These are phyloP conservation scores for Pholiota conissans DNA, from an alignment of 768 basidiomycete genomes.

Conservation along the genomic window DNA sequence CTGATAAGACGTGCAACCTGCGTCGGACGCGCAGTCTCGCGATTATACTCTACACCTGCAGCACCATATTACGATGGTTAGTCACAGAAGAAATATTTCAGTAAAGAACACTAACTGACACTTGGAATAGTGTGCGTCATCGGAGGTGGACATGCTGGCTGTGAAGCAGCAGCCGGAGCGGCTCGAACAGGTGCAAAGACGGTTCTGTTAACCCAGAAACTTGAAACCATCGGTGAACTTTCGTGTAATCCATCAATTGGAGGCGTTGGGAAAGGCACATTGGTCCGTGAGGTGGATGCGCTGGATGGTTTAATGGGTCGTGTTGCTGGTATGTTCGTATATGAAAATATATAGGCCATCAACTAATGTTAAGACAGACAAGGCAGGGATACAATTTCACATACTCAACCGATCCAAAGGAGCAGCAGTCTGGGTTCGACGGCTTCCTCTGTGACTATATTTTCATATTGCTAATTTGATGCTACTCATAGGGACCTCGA, in stretches of 20 bases:
- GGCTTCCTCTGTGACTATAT: neutral
- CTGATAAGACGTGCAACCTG: neutral
- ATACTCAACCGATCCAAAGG: slow-evolving; percentile 86
- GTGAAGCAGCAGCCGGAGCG: slow-evolving; percentile 86
- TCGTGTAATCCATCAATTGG: slow-evolving; percentile 94
- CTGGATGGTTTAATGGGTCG: slow-evolving; percentile 84
- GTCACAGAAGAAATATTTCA: neutral
- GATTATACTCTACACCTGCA: slow-evolving; percentile 3
- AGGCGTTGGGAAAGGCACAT: slow-evolving; percentile 88
- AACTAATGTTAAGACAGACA: slow-evolving; percentile 47
- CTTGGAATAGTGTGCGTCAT: slow-evolving; percentile 68
- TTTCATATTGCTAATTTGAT: neutral
- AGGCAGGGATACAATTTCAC: slow-evolving; percentile 87
- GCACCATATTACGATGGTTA: slow-evolving; percentile 16
- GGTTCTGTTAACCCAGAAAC: slow-evolving; percentile 76
- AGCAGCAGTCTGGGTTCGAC: slow-evolving; percentile 84
- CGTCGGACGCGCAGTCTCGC: neutral
- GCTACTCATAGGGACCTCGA: slow-evolving; percentile 74
- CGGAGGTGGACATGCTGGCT: slow-evolving; percentile 92
- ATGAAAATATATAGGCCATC: neutral
- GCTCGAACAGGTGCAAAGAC: slow-evolving; percentile 84
- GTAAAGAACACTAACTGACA: neutral
- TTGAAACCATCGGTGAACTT: slow-evolving; percentile 78
- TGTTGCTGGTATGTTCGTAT: slow-evolving; percentile 73
- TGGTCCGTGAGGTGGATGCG: slow-evolving; percentile 91